Evolutionary conservation across 495 filamentous ascomycete genomes (phyloP), one percentile per base, ranked within the genome.

Genomic region (Trichoderma asperelloides): DNA sequence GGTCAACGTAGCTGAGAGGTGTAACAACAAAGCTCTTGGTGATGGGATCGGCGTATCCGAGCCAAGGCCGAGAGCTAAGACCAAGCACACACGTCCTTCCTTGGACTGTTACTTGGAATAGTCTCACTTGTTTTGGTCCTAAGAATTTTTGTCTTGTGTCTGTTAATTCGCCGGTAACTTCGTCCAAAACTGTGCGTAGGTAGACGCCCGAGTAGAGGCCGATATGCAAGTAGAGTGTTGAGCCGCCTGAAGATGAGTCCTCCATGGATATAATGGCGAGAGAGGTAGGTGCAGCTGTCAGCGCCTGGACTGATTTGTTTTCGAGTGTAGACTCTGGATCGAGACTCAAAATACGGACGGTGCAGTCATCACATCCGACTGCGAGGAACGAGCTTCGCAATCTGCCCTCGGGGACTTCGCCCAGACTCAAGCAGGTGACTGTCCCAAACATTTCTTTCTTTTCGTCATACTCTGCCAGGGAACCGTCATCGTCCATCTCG

Each of bases 361-460:
- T 96, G 40, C 91, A 92, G 74, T 99, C 96, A 73, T 97, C 93
- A 74, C 93, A 97, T 13, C 96, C 96, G 65, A 99, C 96, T 66
- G 96, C 96, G 49, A 98, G 79, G 78, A 94, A 98, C 3, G 90
- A 88, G 71, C 91, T 94, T 69, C 95, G 82, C 57, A 92, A 78
- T 23, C 91, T 85, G 28, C 96, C 96, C 76, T 95, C 90, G 0
- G 94, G 93, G 21, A 98, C 93, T 62, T 92, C 88, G n/a, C 93
- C 96, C 67, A 99, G 81, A 73, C 92, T 96, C 18, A 99, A 80
- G 63, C 90, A 94, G 18, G 92, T 97, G 23, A 99, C 91, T 0
- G 92, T 96, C n/a, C 91, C 92, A 65, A 89, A 91, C 92, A 98
- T 96, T 73, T 96, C 89, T 69, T 90, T 90, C 77, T 94, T 92